Percentiles rank a stretch among this genome's conserved stretches.
phyloP scores from a whole-genome alignment of 2,329 filamentous ascomycete genomes.

The Phyllosticta citribraziliensis region DNA sequence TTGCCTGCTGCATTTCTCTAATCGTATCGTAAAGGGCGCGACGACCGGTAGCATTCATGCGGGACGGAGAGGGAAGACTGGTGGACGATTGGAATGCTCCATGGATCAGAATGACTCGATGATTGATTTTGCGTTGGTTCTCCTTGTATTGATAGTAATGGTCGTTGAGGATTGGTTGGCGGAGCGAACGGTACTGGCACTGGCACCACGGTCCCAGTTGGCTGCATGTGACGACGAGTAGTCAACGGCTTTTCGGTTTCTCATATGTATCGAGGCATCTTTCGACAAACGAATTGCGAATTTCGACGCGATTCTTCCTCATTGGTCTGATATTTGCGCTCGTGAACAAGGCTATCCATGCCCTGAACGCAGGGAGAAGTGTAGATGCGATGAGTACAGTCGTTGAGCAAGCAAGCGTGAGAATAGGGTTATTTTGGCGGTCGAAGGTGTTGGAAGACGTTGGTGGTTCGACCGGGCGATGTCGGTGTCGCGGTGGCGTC shows the following conservation, averaged over 20 bases:
- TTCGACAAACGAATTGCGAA: neutral
- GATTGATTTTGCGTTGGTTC: neutral
- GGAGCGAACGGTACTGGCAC: neutral
- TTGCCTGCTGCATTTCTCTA: neutral
- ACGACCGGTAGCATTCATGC: neutral
- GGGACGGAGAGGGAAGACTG: neutral
- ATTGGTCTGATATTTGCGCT: neutral
- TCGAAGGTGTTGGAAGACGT: neutral
- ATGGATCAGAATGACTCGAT: neutral
- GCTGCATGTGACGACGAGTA: neutral
- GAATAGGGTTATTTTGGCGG: neutral
- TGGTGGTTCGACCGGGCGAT: neutral
- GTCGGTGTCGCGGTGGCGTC: neutral
- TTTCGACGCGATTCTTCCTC: neutral
- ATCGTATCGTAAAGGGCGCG: neutral
- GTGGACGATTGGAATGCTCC: neutral
- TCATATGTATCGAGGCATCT: neutral
- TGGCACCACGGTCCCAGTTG: neutral
- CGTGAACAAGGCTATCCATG: too few relatives aligned
- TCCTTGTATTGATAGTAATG: neutral
- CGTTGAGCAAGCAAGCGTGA: too few relatives aligned
- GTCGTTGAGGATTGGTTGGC: neutral
- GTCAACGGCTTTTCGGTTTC: neutral
- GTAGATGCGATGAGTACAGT: too few relatives aligned
- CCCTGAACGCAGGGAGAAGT: too few relatives aligned